phyloP scores from a whole-genome alignment of 2,329 filamentous ascomycete genomes.

The Talaromyces atroroseus region DNA sequence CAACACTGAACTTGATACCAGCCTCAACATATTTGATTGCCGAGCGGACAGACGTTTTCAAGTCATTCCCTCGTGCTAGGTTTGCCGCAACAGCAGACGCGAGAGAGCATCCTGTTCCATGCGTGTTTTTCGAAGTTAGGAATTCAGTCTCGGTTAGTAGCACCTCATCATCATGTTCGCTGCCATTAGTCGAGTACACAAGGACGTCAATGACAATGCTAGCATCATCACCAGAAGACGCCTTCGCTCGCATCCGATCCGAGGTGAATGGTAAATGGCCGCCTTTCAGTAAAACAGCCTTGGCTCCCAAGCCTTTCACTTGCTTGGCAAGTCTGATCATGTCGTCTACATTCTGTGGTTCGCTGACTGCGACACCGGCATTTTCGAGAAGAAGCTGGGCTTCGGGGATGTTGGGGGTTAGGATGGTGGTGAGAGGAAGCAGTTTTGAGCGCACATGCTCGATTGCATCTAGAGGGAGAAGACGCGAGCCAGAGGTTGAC shows the following conservation, averaged over 20 bases:
- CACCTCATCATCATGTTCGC: constrained; percentile 46
- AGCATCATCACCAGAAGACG: constrained; percentile 52
- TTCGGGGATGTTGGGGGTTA: constrained; percentile 48
- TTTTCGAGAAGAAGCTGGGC: constrained; percentile 41
- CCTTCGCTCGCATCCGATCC: constrained; percentile 55
- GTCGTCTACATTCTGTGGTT: constrained; percentile 57
- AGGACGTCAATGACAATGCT: constrained; percentile 72
- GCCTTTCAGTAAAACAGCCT: constrained; percentile 82
- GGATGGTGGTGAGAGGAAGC: constrained; percentile 40
- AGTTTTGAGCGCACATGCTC: constrained; percentile 35
- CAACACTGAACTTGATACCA: constrained; percentile 53
- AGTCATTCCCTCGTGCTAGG: constrained; percentile 46
- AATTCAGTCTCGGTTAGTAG: constrained; percentile 66
- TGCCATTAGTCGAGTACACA: constrained; percentile 27
- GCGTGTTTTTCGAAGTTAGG: constrained; percentile 71
- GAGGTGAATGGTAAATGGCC: constrained; percentile 76
- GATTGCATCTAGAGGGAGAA: constrained; percentile 41
- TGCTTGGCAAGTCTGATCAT: constrained; percentile 63
- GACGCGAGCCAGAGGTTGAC: constrained; percentile 43
- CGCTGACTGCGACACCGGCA: constrained; percentile 30
- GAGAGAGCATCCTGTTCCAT: constrained; percentile 90
- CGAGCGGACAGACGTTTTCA: constrained; percentile 48
- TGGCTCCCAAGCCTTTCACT: constrained; percentile 64
- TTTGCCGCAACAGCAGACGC: constrained; percentile 69
- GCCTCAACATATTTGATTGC: constrained; percentile 58